Percentiles rank a stretch among this genome's conserved stretches.
These are phyloP conservation scores for Fonsecaea pugnacius DNA, from an alignment of 2,329 filamentous ascomycete genomes.

Conservation along the genomic window DNA sequence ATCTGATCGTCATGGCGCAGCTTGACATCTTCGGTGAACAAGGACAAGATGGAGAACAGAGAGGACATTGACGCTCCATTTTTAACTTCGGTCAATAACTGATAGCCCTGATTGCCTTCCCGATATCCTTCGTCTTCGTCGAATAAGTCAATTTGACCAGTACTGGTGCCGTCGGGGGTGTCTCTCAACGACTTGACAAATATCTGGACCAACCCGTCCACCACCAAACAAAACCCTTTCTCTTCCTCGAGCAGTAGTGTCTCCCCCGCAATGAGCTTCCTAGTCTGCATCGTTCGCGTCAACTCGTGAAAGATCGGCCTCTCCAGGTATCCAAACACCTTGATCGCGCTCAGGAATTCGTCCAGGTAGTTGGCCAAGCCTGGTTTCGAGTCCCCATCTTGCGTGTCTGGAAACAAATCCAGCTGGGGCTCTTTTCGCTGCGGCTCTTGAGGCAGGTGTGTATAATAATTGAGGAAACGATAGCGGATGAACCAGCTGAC, in stretches of 20 bases:
- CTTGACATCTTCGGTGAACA: conserved; percentile 94
- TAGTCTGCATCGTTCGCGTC: conserved; percentile 96
- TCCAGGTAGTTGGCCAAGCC: conserved; percentile 95
- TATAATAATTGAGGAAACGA: conserved; percentile 96
- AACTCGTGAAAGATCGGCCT: conserved; percentile 96
- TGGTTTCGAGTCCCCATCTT: conserved; percentile 86
- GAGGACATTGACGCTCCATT: conserved; percentile 99
- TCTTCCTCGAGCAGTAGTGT: conserved; percentile 95
- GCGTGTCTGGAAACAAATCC: conserved; percentile 90
- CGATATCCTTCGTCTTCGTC: conserved; percentile 69
- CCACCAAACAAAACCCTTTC: conserved; percentile 96
- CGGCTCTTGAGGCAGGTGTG: conserved; percentile 87
- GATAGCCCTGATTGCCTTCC: conserved; percentile 80
- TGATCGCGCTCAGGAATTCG: conserved; percentile 97
- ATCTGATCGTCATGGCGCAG: conserved; percentile 65
- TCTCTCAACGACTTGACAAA: conserved; percentile 85
- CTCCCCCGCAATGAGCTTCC: conserved; percentile 93
- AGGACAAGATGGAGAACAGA: conserved; percentile 91
- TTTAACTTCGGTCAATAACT: conserved; percentile 93
- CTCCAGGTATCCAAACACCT: conserved; percentile 97
- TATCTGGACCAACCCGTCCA: conserved; percentile 94
- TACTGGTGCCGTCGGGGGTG: conserved; percentile 44
- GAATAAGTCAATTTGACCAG: conserved; percentile 57
- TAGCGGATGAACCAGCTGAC: conserved; percentile 94
- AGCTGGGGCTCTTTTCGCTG: conserved; percentile 95